A percentile compares a stretch with the other conserved stretches of the same genome.
phyloP scores from a whole-genome alignment of 441 rosid species.

The Populus hybrid region DNA sequence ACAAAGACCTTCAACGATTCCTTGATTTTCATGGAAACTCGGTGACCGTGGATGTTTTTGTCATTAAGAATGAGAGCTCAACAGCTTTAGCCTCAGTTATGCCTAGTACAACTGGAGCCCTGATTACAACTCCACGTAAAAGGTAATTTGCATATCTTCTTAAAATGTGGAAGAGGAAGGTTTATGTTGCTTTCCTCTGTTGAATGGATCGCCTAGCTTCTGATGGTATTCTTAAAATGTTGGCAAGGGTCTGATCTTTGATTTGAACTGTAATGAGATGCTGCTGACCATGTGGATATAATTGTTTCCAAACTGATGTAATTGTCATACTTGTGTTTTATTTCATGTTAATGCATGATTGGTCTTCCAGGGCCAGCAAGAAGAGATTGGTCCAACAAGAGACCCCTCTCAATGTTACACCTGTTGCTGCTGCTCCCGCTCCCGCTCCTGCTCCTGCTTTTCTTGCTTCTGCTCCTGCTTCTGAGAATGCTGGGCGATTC shows the following conservation, averaged over 20 bases:
- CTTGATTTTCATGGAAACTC: slow-evolving; percentile 39
- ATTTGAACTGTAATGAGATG: slow-evolving; percentile 9
- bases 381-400: slow-evolving; percentile 16
- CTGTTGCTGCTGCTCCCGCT: slow-evolving; percentile 14
- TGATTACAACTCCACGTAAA: slow-evolving; percentile 8
- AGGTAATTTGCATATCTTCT: slow-evolving; percentile 20
- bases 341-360: not conserved
- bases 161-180: slow-evolving; percentile 1
- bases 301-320: not conserved
- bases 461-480: slow-evolving; percentile 19
- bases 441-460: not conserved
- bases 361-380: slow-evolving; percentile 28
- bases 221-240: not conserved
- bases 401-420: slow-evolving; percentile 10
- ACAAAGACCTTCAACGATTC: slow-evolving; percentile 35
- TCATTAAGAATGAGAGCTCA: slow-evolving; percentile 20
- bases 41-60: slow-evolving; percentile 29
- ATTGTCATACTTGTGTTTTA: not conserved
- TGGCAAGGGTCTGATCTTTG: slow-evolving; percentile 8
- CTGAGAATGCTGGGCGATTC: slow-evolving; percentile 13
- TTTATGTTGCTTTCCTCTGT: slow-evolving; percentile 2
- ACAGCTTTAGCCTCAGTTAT: slow-evolving; percentile 5
- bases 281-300: slow-evolving; percentile 9
- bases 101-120: slow-evolving; percentile 15
- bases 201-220: slow-evolving; percentile 1